phyloP scores from a whole-genome alignment of 2,329 filamentous ascomycete genomes.

The Aureobasidium musti region DNA sequence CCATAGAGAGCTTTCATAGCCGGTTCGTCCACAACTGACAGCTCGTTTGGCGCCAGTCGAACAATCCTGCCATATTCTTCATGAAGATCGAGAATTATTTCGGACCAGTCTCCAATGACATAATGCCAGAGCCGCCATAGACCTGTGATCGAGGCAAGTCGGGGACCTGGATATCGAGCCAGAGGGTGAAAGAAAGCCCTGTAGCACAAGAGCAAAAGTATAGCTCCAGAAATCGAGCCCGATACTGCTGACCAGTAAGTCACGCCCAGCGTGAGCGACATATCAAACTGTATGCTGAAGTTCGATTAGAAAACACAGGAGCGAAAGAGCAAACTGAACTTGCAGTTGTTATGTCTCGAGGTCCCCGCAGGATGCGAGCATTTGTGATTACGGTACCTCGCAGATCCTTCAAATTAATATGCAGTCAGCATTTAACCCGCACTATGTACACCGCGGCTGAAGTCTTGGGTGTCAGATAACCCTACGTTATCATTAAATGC shows the following conservation, averaged over 20 bases:
- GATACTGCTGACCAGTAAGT: neutral
- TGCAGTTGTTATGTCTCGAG: neutral
- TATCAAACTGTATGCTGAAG: neutral
- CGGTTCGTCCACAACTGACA: constrained; percentile 41
- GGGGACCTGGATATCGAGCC: constrained; percentile 25
- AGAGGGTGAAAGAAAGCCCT: constrained; percentile 28
- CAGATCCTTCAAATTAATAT: neutral
- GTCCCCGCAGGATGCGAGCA: neutral
- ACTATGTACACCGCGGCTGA: neutral
- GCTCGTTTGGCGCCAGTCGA: constrained; percentile 45
- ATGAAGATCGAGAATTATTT: constrained; percentile 44
- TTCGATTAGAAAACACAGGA: neutral
- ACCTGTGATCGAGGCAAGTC: constrained; percentile 5
- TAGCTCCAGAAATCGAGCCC: neutral
- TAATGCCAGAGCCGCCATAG: constrained; percentile 25
- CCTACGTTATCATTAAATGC: neutral
- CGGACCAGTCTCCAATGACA: constrained; percentile 20
- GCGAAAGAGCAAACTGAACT: neutral
- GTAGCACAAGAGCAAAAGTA: constrained; percentile 9
- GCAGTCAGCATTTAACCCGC: constrained; percentile 5
- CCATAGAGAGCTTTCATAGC: constrained; percentile 39
- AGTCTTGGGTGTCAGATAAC: neutral
- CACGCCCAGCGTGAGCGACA: neutral
- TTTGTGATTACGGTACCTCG: neutral
- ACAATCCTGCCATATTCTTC: constrained; percentile 44